Evolutionary conservation across 768 basidiomycete genomes (phyloP), one percentile per base, ranked within the genome.

Genomic region (Pisolithus sp.): DNA sequence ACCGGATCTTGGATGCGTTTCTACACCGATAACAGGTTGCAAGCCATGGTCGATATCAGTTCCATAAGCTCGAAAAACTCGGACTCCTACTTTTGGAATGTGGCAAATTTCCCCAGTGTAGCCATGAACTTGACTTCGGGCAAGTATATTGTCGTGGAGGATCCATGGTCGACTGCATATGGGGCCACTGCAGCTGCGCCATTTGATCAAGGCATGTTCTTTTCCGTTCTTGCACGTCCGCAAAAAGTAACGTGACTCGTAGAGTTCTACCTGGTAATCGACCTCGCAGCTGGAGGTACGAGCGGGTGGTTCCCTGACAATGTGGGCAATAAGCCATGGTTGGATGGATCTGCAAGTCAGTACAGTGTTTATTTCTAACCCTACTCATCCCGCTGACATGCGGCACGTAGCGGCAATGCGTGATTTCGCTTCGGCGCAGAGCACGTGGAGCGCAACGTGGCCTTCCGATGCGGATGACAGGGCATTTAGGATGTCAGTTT

Each of bases 241-340:
- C 7, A 10, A 23, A 13, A n/a, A 46, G 41, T 26, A 53, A 4
- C 5, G 38, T 59, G 62, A 48, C 54, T 61, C n/a, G 18, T 51
- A 82, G 84, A 82, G 17, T 93, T 94, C 68, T 93, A 89, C 69
- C 69, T 93, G 23, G 81, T 90, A 60, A 70, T 94, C 62, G 79
- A 88, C 64, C 77, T 93, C 34, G 89, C 83, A 2, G 89, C 80
- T 9, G 92, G 92, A 9, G 83, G 84, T 2, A 90, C 87, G 36
- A 89, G 80, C 57, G 91, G 83, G 28, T 66, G 65, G 65, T 66
- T 66, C 49, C 65, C 65, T 1, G 65, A 66, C 34, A 18, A 73
- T 9, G 80, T 86, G 41, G 90, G 89, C 17, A 72, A 76, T 12
- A 66, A 66, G 23, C 52, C 60, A 20, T 91, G 88, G 89, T 74